Percentiles rank a stretch among this genome's conserved stretches.
Conservation (phyloP, 164 flowering plant genomes). For the Hamamelis virginiana region DNA sequence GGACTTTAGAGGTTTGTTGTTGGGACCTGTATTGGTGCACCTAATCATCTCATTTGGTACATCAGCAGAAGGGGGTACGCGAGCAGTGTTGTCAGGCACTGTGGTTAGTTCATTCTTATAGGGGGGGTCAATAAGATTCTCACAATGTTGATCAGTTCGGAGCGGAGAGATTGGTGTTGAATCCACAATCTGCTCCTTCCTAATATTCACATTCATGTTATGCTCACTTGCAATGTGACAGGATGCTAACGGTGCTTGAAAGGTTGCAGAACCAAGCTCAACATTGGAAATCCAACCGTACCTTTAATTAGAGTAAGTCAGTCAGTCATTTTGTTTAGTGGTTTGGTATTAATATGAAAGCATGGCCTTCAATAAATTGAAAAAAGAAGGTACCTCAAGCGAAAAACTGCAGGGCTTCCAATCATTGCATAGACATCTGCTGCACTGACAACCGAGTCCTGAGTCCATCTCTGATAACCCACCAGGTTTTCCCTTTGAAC, state of each 20-base stretch:
- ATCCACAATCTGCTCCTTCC: slow-evolving; percentile 26
- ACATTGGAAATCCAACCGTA: slow-evolving; percentile 82
- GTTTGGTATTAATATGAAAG: neutral
- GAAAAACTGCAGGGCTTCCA: slow-evolving; percentile 82
- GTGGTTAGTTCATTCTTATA: slow-evolving; percentile 22
- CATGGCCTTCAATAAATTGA: neutral
- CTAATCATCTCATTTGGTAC: slow-evolving; percentile 20
- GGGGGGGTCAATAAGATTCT: slow-evolving; percentile 19
- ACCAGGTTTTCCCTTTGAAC: slow-evolving; percentile 54
- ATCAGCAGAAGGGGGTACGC: slow-evolving; percentile 15
- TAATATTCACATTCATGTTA: slow-evolving; percentile 16
- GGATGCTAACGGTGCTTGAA: slow-evolving; percentile 27
- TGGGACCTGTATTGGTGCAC: slow-evolving; percentile 10
- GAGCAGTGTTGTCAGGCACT: slow-evolving; percentile 14
- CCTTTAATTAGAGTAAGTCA: slow-evolving; percentile 39
- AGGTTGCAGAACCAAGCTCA: slow-evolving; percentile 30
- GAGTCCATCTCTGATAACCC: slow-evolving; percentile 66
- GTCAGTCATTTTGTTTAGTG: neutral
- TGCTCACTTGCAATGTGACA: slow-evolving; percentile 18
- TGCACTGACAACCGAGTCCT: slow-evolving; percentile 69
- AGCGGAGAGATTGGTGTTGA: slow-evolving; percentile 10
- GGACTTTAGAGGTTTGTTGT: slow-evolving; percentile 16
- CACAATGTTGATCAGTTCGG: slow-evolving; percentile 23
- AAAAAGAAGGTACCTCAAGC: slow-evolving; percentile 64
- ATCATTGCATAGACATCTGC: slow-evolving; percentile 69